Base-by-base conservation (phyloP, 2,329 filamentous ascomycete genomes). In the Neonectria ditissima region DNA sequence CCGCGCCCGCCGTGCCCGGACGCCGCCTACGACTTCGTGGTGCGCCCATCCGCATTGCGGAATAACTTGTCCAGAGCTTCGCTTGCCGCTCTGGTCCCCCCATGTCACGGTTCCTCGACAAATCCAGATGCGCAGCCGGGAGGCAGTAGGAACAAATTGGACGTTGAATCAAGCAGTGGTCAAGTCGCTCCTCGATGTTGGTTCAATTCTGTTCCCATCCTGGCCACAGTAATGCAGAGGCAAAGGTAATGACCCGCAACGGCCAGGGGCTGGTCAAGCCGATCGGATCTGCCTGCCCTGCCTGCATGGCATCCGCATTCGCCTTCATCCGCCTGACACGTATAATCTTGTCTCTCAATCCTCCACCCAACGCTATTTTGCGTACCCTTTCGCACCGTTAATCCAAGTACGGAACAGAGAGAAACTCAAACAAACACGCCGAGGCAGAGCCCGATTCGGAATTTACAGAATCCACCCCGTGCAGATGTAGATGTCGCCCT, bases 271-370 rank as follows among this genome's bases (percentile, higher is more conserved):
- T 34, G 28, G 34, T 55, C 24, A 39, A 50, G 20, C 44, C 39
- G 59, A 62, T 62, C 59, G 6, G 52, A 62, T 56, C 59, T 52
- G 39, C 59, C 34, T 16, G 34, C 34, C 34, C 34, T 37, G 34
- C 26, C 52, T 22, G 53, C 59, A 56, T 55, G 56, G 59, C 59
- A 62, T 56, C 26, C 51, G 59, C 59, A 62, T 48, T 45, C 20
- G 28, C 28, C 45, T 41, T 39, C 39, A 13, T 43, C 54, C n/a
- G n/a, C 45, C 59, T 44, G 26, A 44, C 39, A 41, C 22, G 30
- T 18, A 11, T n/a, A 8, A 9, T n/a, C 18, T 4, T 18, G 18
- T 41, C 37, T 39, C 37, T 47, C 16, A 30, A 18, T 50, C 24
- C 32, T 34, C 51, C 43, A 48, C 30, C 30, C 20, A 32, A 24